Percentiles rank a stretch among this genome's conserved stretches.
These are phyloP conservation scores for Fusarium graminum DNA, from an alignment of 2,329 filamentous ascomycete genomes.

Conservation along the genomic window DNA sequence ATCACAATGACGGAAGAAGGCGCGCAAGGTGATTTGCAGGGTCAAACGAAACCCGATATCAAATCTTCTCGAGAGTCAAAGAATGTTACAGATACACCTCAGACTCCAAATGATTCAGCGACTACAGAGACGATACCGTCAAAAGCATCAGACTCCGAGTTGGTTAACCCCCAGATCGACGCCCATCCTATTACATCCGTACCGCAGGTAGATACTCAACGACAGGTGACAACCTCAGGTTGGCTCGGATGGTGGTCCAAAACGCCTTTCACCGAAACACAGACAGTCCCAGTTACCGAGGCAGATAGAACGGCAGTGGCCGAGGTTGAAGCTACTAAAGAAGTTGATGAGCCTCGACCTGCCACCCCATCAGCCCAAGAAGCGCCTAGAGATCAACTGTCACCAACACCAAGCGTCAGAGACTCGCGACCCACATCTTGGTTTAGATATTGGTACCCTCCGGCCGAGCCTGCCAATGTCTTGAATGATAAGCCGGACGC, in stretches of 20 bases:
- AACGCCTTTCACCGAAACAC: slow-evolving; percentile 47
- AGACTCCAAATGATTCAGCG: slow-evolving; percentile 11
- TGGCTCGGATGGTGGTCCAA: slow-evolving; percentile 69
- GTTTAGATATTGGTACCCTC: slow-evolving; percentile 58
- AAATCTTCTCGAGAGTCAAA: slow-evolving; percentile 9
- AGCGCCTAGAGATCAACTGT: slow-evolving; percentile 29
- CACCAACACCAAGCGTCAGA: slow-evolving; percentile 31
- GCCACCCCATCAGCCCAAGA: slow-evolving; percentile 44
- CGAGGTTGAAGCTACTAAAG: slow-evolving; percentile 27
- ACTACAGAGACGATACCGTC: slow-evolving; percentile 12
- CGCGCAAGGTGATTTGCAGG: slow-evolving; percentile 25
- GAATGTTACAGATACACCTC: slow-evolving; percentile 9
- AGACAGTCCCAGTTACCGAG: slow-evolving; percentile 15
- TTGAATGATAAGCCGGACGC: slow-evolving; percentile 28
- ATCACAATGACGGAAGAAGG: slow-evolving; percentile 33
- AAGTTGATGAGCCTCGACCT: slow-evolving; percentile 37
- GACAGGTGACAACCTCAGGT: slow-evolving; percentile 57
- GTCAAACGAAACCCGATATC: slow-evolving; percentile 12
- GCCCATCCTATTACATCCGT: slow-evolving; percentile 5
- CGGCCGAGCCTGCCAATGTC: slow-evolving; percentile 28
- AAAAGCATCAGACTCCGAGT: slow-evolving; percentile 10
- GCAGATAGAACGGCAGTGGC: slow-evolving; percentile 33
- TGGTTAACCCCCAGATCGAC: slow-evolving; percentile 8
- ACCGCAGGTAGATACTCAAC: slow-evolving; percentile 9
- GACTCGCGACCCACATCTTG: slow-evolving; percentile 52